phyloP scores from a whole-genome alignment of 2,329 filamentous ascomycete species.

The Calonectria crousiana region DNA sequence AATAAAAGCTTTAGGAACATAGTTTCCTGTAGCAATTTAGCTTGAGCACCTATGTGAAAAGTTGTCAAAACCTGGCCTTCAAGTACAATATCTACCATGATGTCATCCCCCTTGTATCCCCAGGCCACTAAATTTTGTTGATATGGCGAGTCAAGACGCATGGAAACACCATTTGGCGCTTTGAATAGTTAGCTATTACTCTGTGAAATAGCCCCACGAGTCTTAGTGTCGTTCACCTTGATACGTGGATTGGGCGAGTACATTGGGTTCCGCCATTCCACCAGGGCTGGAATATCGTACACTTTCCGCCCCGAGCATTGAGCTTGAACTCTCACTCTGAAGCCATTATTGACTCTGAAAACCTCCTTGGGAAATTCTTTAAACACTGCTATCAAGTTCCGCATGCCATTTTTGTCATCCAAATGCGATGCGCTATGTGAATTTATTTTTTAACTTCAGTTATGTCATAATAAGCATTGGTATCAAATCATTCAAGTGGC shows the following conservation, averaged over 20 bases:
- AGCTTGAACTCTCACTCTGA: neutral
- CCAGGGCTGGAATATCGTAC: constrained; percentile 17
- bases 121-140: constrained; percentile 32
- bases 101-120: constrained; percentile 27
- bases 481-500: neutral
- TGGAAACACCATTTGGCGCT: constrained; percentile 41
- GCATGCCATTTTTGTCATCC: neutral
- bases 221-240: neutral
- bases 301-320: neutral
- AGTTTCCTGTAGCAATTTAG: constrained; percentile 26
- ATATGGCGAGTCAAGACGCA: constrained; percentile 35
- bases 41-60: neutral
- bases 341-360: constrained; percentile 20
- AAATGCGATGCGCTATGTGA: neutral
- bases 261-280: constrained; percentile 17
- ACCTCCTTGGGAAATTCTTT: constrained; percentile 18
- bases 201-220: neutral
- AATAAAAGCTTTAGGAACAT: constrained; percentile 32
- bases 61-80: constrained; percentile 13
- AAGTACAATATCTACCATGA: constrained; percentile 30
- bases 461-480: neutral
- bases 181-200: too few species aligned
- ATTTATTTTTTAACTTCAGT: neutral
- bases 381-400: neutral
- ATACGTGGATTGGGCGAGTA: constrained; percentile 13